A percentile compares a stretch with the other conserved stretches of the same genome.
phyloP scores from a whole-genome alignment of 495 filamentous ascomycete species.

The Podospora appendiculata region DNA sequence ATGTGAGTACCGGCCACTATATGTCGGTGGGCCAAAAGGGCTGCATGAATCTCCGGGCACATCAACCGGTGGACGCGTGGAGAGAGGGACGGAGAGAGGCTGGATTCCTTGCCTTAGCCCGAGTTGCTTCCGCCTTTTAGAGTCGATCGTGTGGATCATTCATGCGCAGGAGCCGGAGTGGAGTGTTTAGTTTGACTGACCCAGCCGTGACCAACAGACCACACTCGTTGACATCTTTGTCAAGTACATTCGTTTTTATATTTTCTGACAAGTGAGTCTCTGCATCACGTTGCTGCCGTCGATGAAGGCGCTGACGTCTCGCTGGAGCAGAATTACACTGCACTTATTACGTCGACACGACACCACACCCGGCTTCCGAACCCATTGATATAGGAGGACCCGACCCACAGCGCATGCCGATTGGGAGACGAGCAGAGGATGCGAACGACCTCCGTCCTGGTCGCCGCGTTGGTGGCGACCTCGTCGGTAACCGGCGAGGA shows the following conservation, averaged over 20 bases:
- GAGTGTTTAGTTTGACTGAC: slow-evolving; percentile 4
- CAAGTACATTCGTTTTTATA: slow-evolving; percentile 57
- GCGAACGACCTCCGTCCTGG: slow-evolving; percentile 41
- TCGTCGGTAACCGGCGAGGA: slow-evolving; percentile 39
- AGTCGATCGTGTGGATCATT: slow-evolving; percentile 29
- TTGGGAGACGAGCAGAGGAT: slow-evolving; percentile 24
- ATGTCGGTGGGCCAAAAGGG: background rate
- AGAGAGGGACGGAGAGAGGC: background rate
- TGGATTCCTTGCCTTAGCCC: background rate
- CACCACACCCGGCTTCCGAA: background rate
- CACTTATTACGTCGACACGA: background rate
- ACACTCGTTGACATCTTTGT: slow-evolving; percentile 53
- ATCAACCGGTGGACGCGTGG: background rate
- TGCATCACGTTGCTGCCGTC: slow-evolving; percentile 14
- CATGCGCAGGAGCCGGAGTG: slow-evolving; percentile 11
- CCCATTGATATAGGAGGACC: too few relatives aligned
- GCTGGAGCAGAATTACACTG: slow-evolving; percentile 18
- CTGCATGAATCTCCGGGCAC: slow-evolving; percentile 6
- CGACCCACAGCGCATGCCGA: slow-evolving; percentile 8
- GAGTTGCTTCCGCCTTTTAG: slow-evolving; percentile 2
- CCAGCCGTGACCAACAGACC: slow-evolving; percentile 29
- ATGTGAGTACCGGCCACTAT: slow-evolving; percentile 12
- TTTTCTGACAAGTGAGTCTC: slow-evolving; percentile 42
- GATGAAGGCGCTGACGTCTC: slow-evolving; percentile 15
- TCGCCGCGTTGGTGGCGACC: slow-evolving; percentile 44